phyloP scores from a whole-genome alignment of 257 asterid genomes.

The Nicotiana undulata region DNA sequence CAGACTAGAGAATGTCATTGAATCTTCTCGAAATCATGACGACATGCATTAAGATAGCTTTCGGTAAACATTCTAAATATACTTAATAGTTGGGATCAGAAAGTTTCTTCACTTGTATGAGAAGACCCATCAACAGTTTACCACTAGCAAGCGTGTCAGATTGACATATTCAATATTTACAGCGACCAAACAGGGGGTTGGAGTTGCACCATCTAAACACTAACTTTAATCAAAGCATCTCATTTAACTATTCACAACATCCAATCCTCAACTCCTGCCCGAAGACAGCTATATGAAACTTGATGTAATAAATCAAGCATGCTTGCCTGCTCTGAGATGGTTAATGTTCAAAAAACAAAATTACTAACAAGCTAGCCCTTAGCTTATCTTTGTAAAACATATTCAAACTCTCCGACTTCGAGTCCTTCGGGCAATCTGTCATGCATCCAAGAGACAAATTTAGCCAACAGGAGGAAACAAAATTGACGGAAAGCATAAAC shows the following conservation, averaged over 20 bases:
- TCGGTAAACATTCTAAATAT: background rate
- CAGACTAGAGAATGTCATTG: background rate
- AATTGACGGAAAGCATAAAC: background rate
- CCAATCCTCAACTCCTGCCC: background rate
- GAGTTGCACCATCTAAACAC: background rate
- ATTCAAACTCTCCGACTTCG: conserved; percentile 32
- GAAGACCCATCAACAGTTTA: background rate
- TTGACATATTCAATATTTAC: background rate
- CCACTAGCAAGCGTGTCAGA: background rate
- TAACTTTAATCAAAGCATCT: background rate
- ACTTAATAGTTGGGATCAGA: background rate
- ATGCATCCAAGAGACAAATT: background rate
- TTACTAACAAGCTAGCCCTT: background rate
- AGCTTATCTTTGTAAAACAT: background rate
- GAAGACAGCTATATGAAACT: background rate
- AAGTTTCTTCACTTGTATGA: background rate
- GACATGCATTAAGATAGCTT: background rate
- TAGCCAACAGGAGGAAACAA: background rate
- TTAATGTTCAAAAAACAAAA: background rate
- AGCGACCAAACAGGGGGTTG: background rate
- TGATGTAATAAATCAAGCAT: background rate
- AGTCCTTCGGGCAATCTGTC: conserved; percentile 40
- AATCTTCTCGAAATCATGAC: background rate
- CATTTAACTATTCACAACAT: background rate
- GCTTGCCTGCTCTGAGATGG: background rate